These are phyloP conservation scores for Stentor roeselii DNA, from an alignment of 73 alveolate species.

Conservation along the genomic window DNA sequence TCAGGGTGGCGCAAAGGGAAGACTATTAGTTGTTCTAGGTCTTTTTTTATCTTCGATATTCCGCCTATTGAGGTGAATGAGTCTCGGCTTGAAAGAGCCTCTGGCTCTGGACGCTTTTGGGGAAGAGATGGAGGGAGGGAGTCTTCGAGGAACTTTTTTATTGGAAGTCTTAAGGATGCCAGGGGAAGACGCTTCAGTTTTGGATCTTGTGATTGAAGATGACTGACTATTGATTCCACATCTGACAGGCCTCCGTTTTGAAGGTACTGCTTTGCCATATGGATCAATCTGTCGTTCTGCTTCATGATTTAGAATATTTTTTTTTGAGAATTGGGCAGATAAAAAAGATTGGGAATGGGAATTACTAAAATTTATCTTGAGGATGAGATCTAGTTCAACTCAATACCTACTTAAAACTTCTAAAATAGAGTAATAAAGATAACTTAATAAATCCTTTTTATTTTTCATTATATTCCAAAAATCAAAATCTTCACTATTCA, in stretches of 20 bases:
- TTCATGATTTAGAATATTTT: background rate
- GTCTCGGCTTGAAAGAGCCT: background rate
- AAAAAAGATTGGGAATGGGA: too few species aligned
- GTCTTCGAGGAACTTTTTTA: background rate
- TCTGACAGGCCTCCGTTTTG: background rate
- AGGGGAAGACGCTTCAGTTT: background rate
- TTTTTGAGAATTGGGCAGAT: too few species aligned
- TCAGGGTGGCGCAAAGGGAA: constrained; percentile 83
- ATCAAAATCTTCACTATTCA: too few species aligned
- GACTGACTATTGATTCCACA: background rate
- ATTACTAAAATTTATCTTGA: too few species aligned
- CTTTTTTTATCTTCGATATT: constrained; percentile 63
- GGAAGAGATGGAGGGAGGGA: background rate
- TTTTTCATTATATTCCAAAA: too few species aligned
- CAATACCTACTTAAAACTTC: too few species aligned
- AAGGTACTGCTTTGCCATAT: background rate
- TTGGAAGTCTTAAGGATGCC: background rate
- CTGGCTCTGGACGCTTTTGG: background rate
- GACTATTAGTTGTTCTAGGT: constrained; percentile 75
- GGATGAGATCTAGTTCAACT: too few species aligned
- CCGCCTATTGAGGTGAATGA: constrained; percentile 72
- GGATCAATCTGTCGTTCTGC: background rate
- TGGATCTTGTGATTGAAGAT: background rate
- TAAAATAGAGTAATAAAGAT: too few species aligned
- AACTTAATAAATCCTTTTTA: too few species aligned